Base-by-base conservation (phyloP, 768 basidiomycete species). In the Mycena galopus region DNA sequence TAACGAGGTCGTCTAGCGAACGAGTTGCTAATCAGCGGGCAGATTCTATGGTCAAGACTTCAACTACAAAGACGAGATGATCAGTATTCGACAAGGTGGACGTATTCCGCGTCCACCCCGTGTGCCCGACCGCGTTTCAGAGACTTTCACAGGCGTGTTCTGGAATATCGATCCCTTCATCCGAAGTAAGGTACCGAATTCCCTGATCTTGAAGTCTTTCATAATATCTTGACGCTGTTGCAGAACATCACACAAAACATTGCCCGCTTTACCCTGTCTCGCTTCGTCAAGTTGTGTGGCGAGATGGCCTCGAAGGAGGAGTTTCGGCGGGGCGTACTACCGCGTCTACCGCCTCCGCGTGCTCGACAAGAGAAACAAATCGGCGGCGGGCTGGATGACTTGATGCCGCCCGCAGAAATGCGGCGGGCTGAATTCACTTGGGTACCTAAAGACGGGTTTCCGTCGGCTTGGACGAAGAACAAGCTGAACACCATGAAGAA, bases 11-110 rank as follows among this genome's bases (percentile, higher is more conserved):
- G 8, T 47, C 55, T 66, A 44, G 37, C 37, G 67, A 70, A 50
- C 25, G n/a, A 32, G 37, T 14, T 62, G 39, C 65, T 19, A 47
- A 61, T 23, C 25, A 39, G 9, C 57, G 32, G 32, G 7, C 71
- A 90, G 89, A 35, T 89, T 84, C 75, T 90, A 87, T 87, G 83
- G 78, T 8, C 16, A 78, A 30, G 81, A 82, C 35, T 86, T 86
- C 65, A 63, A 83, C 5, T 85, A 85, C 68, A 58, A 65, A 0
- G 62, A 65, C 8, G 60, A 81, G 25, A 73, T 83, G 64, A 73
- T 85, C 39, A 84, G 82, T 67, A 81, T 88, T 51, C 82, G 86
- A 3, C 70, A 81, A 29, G 88, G 87, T 16, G 87, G 87, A 10
- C 71, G 86, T 23, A 51, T 82, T 11, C 73, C 5, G 3, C 61